A percentile compares a stretch with the other conserved stretches of the same genome.
These are phyloP conservation scores for Trypanosoma mega DNA, from an alignment of 208 protist genomes.

Conservation along the genomic window DNA sequence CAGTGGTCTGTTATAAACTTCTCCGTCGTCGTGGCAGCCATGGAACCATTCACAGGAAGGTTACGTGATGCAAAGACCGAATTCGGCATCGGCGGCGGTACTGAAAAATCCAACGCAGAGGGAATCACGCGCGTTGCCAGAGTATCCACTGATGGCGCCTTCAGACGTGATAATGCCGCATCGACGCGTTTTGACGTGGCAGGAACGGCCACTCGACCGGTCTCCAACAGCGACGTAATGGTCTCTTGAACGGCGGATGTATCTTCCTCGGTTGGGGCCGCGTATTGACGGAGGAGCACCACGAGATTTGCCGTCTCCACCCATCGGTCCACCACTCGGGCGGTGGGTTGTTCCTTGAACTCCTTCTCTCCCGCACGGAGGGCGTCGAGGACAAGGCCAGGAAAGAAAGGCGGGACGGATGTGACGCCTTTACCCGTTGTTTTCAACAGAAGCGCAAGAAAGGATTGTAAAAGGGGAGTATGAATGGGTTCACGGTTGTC, in stretches of 20 bases:
- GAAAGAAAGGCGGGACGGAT: constrained; percentile 46
- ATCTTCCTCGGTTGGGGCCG: constrained; percentile 10
- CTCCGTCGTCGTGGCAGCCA: constrained; percentile 45
- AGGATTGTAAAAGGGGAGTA: constrained; percentile 51
- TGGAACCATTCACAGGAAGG: constrained; percentile 62
- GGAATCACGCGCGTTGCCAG: constrained; percentile 44
- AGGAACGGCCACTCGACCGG: background rate
- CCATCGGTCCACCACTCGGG: constrained; percentile 43
- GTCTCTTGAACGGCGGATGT: constrained; percentile 20
- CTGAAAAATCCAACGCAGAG: constrained; percentile 45
- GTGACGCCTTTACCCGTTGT: background rate
- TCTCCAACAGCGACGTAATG: constrained; percentile 29
- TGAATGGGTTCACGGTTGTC: constrained; percentile 88
- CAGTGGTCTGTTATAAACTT: constrained; percentile 74
- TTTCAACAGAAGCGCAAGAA: constrained; percentile 50
- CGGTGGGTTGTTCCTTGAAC: constrained; percentile 12
- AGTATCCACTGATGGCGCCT: background rate
- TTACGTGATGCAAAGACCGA: constrained; percentile 68
- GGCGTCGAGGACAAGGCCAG: constrained; percentile 50
- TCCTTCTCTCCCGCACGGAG: constrained; percentile 18
- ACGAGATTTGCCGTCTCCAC: constrained; percentile 64
- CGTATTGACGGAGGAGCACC: constrained; percentile 62
- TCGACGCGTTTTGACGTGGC: constrained; percentile 21
- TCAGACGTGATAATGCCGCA: constrained; percentile 25
- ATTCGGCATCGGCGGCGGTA: constrained; percentile 48